Percentiles rank a stretch among this genome's conserved stretches.
Evolutionary conservation across 306 rosid genomes (phyloP).

Genomic region (Quercus parvula): DNA sequence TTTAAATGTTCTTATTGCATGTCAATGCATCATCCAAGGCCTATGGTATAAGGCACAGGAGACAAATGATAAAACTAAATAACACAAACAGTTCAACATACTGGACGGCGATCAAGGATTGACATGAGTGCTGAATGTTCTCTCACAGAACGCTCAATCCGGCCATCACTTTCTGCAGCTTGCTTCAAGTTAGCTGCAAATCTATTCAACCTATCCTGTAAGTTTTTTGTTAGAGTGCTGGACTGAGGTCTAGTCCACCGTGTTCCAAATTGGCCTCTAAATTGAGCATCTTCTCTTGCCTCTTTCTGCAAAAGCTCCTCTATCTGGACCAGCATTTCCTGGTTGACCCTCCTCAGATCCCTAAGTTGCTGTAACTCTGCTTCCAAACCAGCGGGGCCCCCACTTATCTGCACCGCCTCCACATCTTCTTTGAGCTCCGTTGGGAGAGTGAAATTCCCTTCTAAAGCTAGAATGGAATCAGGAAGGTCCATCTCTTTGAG

Average conservation of each 20-base stretch:
- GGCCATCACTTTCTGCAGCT: slow-evolving; percentile 91
- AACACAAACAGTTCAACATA: slow-evolving; percentile 28
- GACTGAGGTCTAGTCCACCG: slow-evolving; percentile 99
- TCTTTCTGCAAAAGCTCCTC: slow-evolving; percentile 96
- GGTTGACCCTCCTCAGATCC: slow-evolving; percentile 92
- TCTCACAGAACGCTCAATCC: slow-evolving; percentile 89
- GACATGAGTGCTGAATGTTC: slow-evolving; percentile 82
- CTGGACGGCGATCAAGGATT: slow-evolving; percentile 88
- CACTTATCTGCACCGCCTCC: slow-evolving; percentile 98
- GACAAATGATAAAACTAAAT: neutral
- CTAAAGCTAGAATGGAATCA: slow-evolving; percentile 92
- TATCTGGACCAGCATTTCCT: slow-evolving; percentile 78
- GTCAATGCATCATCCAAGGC: neutral
- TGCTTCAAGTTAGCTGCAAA: slow-evolving; percentile 97
- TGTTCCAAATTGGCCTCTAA: slow-evolving; percentile 90
- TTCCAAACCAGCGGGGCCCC: slow-evolving; percentile 92
- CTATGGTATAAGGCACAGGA: neutral
- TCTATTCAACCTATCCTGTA: slow-evolving; percentile 85
- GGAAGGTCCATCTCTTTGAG: slow-evolving; percentile 99
- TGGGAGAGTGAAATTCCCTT: slow-evolving; percentile 82
- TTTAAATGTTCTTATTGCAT: neutral
- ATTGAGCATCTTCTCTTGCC: slow-evolving; percentile 89
- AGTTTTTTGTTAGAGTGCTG: slow-evolving; percentile 87
- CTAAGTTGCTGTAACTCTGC: slow-evolving; percentile 88
- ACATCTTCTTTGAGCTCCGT: slow-evolving; percentile 82